These are phyloP conservation scores for Lodderomyces jiufengensis DNA, from an alignment of 1,139 yeast species.

Conservation along the genomic window DNA sequence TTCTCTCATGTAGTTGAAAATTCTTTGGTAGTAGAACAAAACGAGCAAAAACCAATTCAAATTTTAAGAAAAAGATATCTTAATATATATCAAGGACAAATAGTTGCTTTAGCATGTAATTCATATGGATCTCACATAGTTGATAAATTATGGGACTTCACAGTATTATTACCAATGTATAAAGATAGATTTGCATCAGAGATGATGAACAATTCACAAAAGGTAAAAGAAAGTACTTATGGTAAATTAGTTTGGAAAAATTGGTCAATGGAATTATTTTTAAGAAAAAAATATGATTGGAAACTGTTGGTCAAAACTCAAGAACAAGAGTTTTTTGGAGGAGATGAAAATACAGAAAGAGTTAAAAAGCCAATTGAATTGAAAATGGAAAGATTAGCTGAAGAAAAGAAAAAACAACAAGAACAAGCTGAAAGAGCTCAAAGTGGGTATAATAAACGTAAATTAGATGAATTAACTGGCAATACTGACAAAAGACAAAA, in stretches of 20 bases:
- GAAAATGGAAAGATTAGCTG: slow-evolving; percentile 40
- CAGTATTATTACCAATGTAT: slow-evolving; percentile 73
- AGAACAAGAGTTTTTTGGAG: slow-evolving; percentile 49
- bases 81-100: slow-evolving; percentile 54
- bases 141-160: slow-evolving; percentile 79
- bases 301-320: slow-evolving; percentile 67
- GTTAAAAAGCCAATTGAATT: slow-evolving; percentile 42
- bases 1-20: slow-evolving; percentile 81
- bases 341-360: slow-evolving; percentile 15
- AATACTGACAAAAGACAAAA: slow-evolving; percentile 20
- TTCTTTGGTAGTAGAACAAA: slow-evolving; percentile 41
- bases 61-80: slow-evolving; percentile 65
- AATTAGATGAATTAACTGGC: slow-evolving; percentile 19
- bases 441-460: slow-evolving; percentile 18
- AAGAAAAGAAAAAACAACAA: slow-evolving; percentile 29
- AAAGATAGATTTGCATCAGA: slow-evolving; percentile 83
- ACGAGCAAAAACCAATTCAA: slow-evolving; percentile 48
- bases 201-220: slow-evolving; percentile 55
- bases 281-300: slow-evolving; percentile 81
- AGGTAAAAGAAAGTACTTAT: slow-evolving; percentile 78
- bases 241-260: slow-evolving; percentile 95
- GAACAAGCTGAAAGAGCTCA: slow-evolving; percentile 20
- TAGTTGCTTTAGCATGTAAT: slow-evolving; percentile 68
- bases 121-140: slow-evolving; percentile 91
- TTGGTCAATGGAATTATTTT: slow-evolving; percentile 80